Evolutionary conservation across 1,139 yeast species (phyloP), one percentile per base, ranked within the genome.

Genomic region (Groenewaldozyma sp.): DNA sequence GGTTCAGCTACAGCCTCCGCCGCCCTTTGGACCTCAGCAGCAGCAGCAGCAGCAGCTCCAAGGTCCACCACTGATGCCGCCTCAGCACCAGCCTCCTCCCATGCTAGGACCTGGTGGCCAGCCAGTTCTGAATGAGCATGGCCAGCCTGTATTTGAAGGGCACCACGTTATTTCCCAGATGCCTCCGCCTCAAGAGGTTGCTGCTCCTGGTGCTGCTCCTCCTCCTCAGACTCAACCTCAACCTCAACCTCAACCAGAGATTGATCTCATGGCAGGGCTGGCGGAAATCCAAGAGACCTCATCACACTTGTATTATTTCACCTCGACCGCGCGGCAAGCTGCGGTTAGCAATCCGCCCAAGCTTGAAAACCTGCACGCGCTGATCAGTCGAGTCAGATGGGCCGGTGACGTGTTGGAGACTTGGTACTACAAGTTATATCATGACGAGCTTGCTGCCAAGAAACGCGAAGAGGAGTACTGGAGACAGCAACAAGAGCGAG

Each of bases 281-380:
- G 38, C 42, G 14, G 53, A 50, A 16, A 31, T 47, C 27, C 47
- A 44, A 37, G 53, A 50, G 22, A 51, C 54, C 3, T 49, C 54
- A 13, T 37, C 45, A 11, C 49, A 50, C 24, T 35, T 51, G 35
- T 51, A 49, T 36, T 43, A 50, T 36, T 46, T 51, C 36, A 34
- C 42, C 14, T 28, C 29, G 5, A 31, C 46, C 20, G 48, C 48
- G 18, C 28, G 28, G 4, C 45, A 42, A 24, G 33, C 36, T 31
- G 31, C 38, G 11, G 24, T 39, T 18, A 48, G 43, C 16, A 18
- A 38, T 3, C 46, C 46, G 10, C 49, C 46, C 14, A 44, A 39
- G 21, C 37, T 49, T 17, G 51, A 48, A 16, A 40, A 41, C 28
- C 35, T 49, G 37, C 48, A 45, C 33, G 44, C 46, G n/a, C 37